Evolutionary conservation across 2,329 filamentous ascomycete species (phyloP).

Genomic region (Sporothrix variecibatus): DNA sequence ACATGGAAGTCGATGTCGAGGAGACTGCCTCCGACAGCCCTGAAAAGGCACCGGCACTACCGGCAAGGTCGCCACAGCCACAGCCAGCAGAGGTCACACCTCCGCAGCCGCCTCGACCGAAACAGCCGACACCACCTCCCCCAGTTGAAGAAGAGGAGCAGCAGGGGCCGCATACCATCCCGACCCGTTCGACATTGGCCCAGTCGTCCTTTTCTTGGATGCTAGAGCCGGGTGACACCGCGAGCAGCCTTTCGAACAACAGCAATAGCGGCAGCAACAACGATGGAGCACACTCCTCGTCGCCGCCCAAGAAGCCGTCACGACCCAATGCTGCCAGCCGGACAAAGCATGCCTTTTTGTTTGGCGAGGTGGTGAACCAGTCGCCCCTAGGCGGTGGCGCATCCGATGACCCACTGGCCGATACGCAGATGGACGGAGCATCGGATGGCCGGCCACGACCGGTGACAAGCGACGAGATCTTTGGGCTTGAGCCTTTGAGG

Average conservation of each 20-base stretch:
- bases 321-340: conserved; percentile 45
- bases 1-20: conserved; percentile 17
- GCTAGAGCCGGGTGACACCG: conserved; percentile 62
- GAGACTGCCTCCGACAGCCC: too few species aligned
- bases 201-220: conserved; percentile 81
- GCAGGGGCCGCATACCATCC: conserved; percentile 47
- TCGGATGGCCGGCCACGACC: conserved; percentile 36
- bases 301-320: conserved; percentile 23
- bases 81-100: background rate
- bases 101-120: background rate
- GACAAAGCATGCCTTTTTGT: conserved; percentile 61
- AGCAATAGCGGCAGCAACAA: background rate
- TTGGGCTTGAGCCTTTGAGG: conserved; percentile 55
- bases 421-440: conserved; percentile 1
- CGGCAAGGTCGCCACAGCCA: background rate
- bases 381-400: conserved; percentile 37
- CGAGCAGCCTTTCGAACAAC: conserved; percentile 25
- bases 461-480: conserved; percentile 52
- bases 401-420: conserved; percentile 39
- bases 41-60: background rate
- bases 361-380: conserved; percentile 52
- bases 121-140: background rate
- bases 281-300: background rate
- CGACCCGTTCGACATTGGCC: conserved; percentile 66
- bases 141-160: conserved; percentile 30